Evolutionary conservation across 768 basidiomycete genomes (phyloP).

Genomic region (Leccinum boreale): DNA sequence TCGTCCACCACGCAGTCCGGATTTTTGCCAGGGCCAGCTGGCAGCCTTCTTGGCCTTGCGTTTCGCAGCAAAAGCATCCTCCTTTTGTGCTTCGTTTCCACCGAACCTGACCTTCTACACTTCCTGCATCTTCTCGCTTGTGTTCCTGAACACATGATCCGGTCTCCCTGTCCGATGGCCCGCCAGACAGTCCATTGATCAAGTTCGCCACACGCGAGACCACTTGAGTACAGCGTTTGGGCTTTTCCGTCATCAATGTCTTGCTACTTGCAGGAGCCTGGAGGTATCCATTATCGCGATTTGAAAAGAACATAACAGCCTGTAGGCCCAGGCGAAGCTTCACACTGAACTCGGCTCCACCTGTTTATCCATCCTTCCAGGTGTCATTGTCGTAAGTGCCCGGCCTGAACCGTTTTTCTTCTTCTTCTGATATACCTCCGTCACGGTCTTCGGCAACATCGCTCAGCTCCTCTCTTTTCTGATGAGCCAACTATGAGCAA

Average conservation of each 20-base stretch:
- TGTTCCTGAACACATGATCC: conserved; percentile 88
- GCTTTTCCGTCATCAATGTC: conserved; percentile 74
- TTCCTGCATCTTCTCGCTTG: conserved; percentile 86
- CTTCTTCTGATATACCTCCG: conserved; percentile 62
- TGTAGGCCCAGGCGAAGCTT: conserved; percentile 87
- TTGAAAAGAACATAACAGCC: conserved; percentile 85
- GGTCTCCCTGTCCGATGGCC: conserved; percentile 40
- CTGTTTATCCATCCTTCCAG: conserved; percentile 7
- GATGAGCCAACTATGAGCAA: conserved; percentile 55
- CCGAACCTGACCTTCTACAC: conserved; percentile 79
- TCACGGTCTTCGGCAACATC: conserved; percentile 33
- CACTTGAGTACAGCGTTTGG: conserved; percentile 85
- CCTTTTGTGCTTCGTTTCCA: conserved; percentile 49
- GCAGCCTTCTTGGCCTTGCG: conserved; percentile 55
- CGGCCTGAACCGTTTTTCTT: conserved; percentile 71
- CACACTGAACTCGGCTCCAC: conserved; percentile 37
- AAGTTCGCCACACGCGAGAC: conserved; percentile 87
- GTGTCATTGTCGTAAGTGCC: conserved; percentile 50
- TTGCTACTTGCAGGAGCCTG: conserved; percentile 53
- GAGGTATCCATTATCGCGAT: conserved; percentile 89
- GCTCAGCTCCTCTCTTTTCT: conserved; percentile 63
- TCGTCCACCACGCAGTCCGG: conserved; percentile 39
- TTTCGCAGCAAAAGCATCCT: conserved; percentile 39
- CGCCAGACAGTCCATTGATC: conserved; percentile 38
- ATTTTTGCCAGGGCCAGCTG: conserved; percentile 40